Evolutionary conservation across 257 asterid genomes (phyloP).

Genomic region (Solanum ossicruentum): DNA sequence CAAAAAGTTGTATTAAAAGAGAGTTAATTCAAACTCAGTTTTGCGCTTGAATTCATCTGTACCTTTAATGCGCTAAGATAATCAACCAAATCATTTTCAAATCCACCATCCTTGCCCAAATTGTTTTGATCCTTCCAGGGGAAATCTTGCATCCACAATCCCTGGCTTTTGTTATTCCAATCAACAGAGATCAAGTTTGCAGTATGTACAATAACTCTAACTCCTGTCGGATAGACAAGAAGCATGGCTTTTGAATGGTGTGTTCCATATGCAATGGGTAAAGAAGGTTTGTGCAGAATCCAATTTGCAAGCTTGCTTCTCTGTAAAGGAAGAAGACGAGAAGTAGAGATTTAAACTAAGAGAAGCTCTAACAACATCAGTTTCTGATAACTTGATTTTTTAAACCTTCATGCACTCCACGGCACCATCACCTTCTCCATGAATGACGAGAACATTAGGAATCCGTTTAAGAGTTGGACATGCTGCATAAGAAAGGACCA

Average conservation of each 20-base stretch:
- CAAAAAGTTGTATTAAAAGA: background rate
- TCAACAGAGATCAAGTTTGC: slow-evolving; percentile 88
- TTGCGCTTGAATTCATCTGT: background rate
- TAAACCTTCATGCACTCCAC: slow-evolving; percentile 84
- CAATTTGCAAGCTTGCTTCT: slow-evolving; percentile 67
- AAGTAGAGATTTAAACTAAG: slow-evolving; percentile 4
- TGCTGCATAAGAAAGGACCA: slow-evolving; percentile 26
- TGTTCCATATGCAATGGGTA: slow-evolving; percentile 95
- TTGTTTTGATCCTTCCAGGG: slow-evolving; percentile 78
- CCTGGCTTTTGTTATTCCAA: slow-evolving; percentile 98
- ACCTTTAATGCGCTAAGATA: slow-evolving; percentile 77
- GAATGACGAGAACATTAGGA: slow-evolving; percentile 69
- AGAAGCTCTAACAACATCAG: slow-evolving; percentile 12
- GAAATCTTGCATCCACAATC: slow-evolving; percentile 99
- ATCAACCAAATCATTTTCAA: slow-evolving; percentile 81
- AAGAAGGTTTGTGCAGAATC: slow-evolving; percentile 92
- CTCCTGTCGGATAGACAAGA: slow-evolving; percentile 88
- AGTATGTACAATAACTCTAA: slow-evolving; percentile 79
- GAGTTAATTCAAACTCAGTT: background rate
- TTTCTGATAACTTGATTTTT: background rate
- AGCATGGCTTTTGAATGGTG: slow-evolving; percentile 98
- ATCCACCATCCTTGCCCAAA: slow-evolving; percentile 39
- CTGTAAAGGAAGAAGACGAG: slow-evolving; percentile 33
- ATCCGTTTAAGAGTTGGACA: slow-evolving; percentile 65
- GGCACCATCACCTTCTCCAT: slow-evolving; percentile 89